These are phyloP conservation scores for Blastocladiella britannica DNA, from an alignment of 192 early-diverging fungal genomes.

Conservation along the genomic window DNA sequence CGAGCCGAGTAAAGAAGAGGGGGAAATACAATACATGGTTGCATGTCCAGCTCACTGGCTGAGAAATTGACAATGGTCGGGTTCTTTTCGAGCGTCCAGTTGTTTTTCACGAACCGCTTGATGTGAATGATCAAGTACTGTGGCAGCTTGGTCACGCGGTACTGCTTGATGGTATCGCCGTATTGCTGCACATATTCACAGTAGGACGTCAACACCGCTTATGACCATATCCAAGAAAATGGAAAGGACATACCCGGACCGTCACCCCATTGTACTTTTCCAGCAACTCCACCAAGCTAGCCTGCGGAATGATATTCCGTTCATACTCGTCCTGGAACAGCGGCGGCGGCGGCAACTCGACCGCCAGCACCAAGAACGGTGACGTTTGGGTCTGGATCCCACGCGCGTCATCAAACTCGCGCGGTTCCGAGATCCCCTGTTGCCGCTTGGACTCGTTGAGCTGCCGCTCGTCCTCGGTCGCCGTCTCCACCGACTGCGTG, in stretches of 20 bases:
- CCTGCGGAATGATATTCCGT: constrained; percentile 79
- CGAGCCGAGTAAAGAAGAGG: too few species aligned
- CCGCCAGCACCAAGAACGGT: constrained; percentile 72
- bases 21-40: constrained; percentile 11
- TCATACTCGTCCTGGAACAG: constrained; percentile 71
- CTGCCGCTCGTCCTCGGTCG: not conserved
- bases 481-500: constrained; percentile 31
- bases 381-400: constrained; percentile 19
- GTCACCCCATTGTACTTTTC: constrained; percentile 65
- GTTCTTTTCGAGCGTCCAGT: constrained; percentile 72
- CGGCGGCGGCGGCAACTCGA: constrained; percentile 79
- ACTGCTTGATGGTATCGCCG: constrained; percentile 37
- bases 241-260: constrained; percentile 22
- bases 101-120: constrained; percentile 73
- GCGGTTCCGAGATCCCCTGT: constrained; percentile 15
- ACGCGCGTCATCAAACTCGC: constrained; percentile 21
- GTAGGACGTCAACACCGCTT: not conserved
- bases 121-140: constrained; percentile 76
- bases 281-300: constrained; percentile 58
- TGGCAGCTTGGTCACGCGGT: constrained; percentile 54
- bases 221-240: not conserved
- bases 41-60: constrained; percentile 64
- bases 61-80: constrained; percentile 93
- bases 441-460: constrained; percentile 15
- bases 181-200: constrained; percentile 15